phyloP scores from a whole-genome alignment of 176 grass and related monocot species.

The Pontederia paniculata region DNA sequence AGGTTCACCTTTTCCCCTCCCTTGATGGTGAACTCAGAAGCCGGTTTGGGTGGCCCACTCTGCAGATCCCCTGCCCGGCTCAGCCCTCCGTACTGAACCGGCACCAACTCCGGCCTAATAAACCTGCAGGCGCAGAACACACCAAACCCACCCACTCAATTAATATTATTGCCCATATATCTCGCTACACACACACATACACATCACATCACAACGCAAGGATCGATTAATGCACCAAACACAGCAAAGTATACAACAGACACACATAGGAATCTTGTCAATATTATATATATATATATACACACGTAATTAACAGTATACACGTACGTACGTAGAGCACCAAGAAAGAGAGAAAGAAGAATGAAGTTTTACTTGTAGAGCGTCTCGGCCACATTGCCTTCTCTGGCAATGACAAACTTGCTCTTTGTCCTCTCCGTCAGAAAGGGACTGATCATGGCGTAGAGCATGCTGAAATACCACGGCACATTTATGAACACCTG shows the following conservation, averaged over 20 bases:
- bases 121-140: conserved; percentile 25
- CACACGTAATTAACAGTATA: too few species aligned
- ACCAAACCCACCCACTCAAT: too few species aligned
- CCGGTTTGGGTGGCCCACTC: conserved; percentile 73
- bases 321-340: too few species aligned
- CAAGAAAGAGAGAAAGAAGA: too few species aligned
- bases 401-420: conserved; percentile 84
- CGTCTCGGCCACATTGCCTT: conserved; percentile 86
- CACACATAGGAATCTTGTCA: neutral
- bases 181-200: neutral
- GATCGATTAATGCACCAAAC: too few species aligned
- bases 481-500: conserved; percentile 92
- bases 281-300: too few species aligned
- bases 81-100: conserved; percentile 76
- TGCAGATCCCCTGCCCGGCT: conserved; percentile 68
- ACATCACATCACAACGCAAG: too few species aligned
- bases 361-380: conserved; percentile 88
- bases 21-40: conserved; percentile 86
- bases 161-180: too few species aligned
- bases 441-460: conserved; percentile 81
- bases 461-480: conserved; percentile 88
- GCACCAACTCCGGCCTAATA: conserved; percentile 81
- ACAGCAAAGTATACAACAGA: neutral
- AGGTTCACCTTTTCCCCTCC: conserved; percentile 88
- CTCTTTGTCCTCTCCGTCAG: conserved; percentile 93